A percentile compares a stretch with the other conserved stretches of the same genome.
Conservation (phyloP, 2,329 filamentous ascomycete species). For the Arthrobotrys musiformis region DNA sequence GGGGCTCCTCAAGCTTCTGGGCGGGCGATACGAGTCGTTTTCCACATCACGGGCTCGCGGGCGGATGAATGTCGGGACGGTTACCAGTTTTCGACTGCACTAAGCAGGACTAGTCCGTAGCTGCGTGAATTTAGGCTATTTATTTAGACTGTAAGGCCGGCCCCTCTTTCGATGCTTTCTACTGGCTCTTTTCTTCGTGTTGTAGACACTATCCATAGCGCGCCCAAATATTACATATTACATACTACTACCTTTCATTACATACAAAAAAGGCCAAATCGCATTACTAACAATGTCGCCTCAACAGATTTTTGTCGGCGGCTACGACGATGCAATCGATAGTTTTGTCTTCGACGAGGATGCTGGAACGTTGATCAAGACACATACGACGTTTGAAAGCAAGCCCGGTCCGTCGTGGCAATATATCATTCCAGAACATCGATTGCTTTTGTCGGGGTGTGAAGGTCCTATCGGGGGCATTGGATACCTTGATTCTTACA, state of each 20-base stretch:
- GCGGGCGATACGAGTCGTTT: conserved; percentile 25
- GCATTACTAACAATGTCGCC: conserved; percentile 37
- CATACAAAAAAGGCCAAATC: neutral
- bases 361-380: conserved; percentile 42
- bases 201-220: conserved; percentile 2
- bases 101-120: neutral
- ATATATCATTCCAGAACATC: conserved; percentile 46
- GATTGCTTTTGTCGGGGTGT: conserved; percentile 42
- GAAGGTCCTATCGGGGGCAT: conserved; percentile 49
- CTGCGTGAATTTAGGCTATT: conserved; percentile 40
- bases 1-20: neutral
- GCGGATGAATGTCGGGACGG: conserved; percentile 48
- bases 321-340: conserved; percentile 53
- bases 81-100: neutral
- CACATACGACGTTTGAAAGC: conserved; percentile 37
- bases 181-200: conserved; percentile 19
- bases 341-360: conserved; percentile 53
- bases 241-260: neutral
- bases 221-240: neutral
- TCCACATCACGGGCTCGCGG: conserved; percentile 10
- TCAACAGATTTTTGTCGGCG: conserved; percentile 51
- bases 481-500: conserved; percentile 52
- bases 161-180: conserved; percentile 24
- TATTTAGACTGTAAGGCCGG: conserved; percentile 46
- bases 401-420: conserved; percentile 54